A percentile compares a stretch with the other conserved stretches of the same genome.
phyloP scores from a whole-genome alignment of 2,329 filamentous ascomycete genomes.

The Pseudodiploospora longispora region DNA sequence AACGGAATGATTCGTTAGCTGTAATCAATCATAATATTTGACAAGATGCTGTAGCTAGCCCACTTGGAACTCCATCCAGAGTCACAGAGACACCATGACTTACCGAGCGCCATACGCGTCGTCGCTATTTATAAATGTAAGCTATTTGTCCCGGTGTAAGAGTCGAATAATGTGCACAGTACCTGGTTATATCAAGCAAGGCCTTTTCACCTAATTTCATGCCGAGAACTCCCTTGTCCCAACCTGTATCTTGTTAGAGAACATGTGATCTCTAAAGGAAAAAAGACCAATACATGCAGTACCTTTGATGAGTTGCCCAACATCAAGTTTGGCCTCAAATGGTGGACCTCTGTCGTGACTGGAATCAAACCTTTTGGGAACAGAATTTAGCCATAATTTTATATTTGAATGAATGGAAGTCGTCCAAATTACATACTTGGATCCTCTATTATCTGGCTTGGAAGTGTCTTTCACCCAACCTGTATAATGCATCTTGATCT shows the following conservation, averaged over 20 bases:
- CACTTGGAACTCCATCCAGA: too few species aligned
- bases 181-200: conserved; percentile 64
- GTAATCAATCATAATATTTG: too few species aligned
- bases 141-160: too few species aligned
- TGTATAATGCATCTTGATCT: conserved; percentile 82
- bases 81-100: conserved; percentile 14
- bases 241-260: conserved; percentile 41
- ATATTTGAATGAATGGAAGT: too few species aligned
- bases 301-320: conserved; percentile 83
- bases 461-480: conserved; percentile 69
- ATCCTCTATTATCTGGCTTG: conserved; percentile 57
- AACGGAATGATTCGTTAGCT: too few species aligned
- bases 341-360: conserved; percentile 66
- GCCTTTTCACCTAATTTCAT: conserved; percentile 93
- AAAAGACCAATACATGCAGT: conserved; percentile 24
- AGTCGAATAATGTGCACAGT: neutral
- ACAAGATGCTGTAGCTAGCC: too few species aligned
- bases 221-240: conserved; percentile 74
- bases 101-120: conserved; percentile 57
- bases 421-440: conserved; percentile 66
- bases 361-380: conserved; percentile 43
- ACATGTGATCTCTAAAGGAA: neutral
- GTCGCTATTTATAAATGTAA: conserved; percentile 36
- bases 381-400: neutral
- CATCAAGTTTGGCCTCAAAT: conserved; percentile 71